These are phyloP conservation scores for Raffaelea albimanens DNA, from an alignment of 2,329 filamentous ascomycete species.

Conservation along the genomic window DNA sequence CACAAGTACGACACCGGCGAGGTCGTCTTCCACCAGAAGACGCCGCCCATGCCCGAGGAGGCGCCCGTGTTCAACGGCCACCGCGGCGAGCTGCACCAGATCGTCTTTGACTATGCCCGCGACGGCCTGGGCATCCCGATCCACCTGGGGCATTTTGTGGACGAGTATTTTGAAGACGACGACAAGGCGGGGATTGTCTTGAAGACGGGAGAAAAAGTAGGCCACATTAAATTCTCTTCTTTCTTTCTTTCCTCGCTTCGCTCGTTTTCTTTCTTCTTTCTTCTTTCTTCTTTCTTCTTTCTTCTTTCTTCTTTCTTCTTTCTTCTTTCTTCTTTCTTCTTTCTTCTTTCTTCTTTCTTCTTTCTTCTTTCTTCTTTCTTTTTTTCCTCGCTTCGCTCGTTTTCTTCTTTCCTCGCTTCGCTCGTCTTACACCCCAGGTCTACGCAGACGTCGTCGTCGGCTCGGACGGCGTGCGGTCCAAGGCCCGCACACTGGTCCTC, in stretches of 20 bases:
- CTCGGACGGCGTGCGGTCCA: slow-evolving; percentile 45
- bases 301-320: too few relatives aligned
- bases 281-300: too few relatives aligned
- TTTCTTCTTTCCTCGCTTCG: not conserved
- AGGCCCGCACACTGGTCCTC: slow-evolving; percentile 39
- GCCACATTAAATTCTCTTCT: not conserved
- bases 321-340: too few relatives aligned
- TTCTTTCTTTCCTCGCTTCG: not conserved
- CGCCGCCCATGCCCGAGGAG: slow-evolving; percentile 31
- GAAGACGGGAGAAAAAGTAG: slow-evolving; percentile 7
- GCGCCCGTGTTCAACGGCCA: slow-evolving; percentile 52
- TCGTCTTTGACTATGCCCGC: slow-evolving; percentile 48
- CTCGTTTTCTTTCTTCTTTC: not conserved
- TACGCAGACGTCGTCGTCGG: slow-evolving; percentile 42
- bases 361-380: not conserved
- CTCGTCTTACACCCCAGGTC: slow-evolving; percentile 17
- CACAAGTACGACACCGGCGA: slow-evolving; percentile 53
- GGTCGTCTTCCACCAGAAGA: slow-evolving; percentile 46
- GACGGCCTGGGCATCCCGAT: slow-evolving; percentile 47
- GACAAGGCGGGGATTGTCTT: slow-evolving; percentile 35
- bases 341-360: not conserved
- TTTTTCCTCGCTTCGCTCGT: not conserved
- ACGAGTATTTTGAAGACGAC: slow-evolving; percentile 45
- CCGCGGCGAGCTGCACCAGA: slow-evolving; percentile 48
- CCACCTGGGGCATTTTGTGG: slow-evolving; percentile 39